These are phyloP conservation scores for Musa balbisiana DNA, from an alignment of 202 grass and related monocot species.

Conservation along the genomic window DNA sequence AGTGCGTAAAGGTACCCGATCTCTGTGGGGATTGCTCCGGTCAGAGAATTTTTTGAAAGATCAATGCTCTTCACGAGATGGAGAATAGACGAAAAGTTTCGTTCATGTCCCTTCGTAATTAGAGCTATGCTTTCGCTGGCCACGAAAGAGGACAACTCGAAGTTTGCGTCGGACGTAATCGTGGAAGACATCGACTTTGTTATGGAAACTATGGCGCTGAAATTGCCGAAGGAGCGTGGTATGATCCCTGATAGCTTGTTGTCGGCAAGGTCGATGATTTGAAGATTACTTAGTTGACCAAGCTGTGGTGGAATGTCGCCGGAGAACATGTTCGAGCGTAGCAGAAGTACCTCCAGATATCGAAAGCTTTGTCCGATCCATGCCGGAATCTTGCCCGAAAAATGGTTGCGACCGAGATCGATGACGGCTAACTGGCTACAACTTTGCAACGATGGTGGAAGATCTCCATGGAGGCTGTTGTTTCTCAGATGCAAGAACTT, in stretches of 20 bases:
- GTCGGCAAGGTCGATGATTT: constrained; percentile 7
- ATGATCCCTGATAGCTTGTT: constrained; percentile 2
- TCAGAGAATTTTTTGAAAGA: constrained; percentile 36
- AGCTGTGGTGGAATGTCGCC: not conserved
- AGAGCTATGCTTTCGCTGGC: not conserved
- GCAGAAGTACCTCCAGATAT: not conserved
- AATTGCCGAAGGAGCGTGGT: not conserved
- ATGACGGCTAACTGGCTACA: not conserved
- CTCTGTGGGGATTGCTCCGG: constrained; percentile 1
- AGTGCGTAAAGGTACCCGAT: not conserved
- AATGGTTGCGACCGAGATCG: not conserved
- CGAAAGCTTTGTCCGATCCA: constrained; percentile 3
- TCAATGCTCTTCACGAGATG: constrained; percentile 28
- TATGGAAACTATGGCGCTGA: not conserved
- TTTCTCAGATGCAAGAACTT: not conserved
- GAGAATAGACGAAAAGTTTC: not conserved
- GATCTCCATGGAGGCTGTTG: not conserved
- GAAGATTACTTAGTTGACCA: not conserved
- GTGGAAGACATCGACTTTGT: not conserved
- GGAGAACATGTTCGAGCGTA: constrained; percentile 8
- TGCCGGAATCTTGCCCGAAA: not conserved
- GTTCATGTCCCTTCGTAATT: not conserved
- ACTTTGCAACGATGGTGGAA: not conserved
- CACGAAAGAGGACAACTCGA: not conserved
- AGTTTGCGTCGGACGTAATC: too few relatives aligned